These are phyloP conservation scores for Leccinum variicolor DNA, from an alignment of 768 basidiomycete species.

Conservation along the genomic window DNA sequence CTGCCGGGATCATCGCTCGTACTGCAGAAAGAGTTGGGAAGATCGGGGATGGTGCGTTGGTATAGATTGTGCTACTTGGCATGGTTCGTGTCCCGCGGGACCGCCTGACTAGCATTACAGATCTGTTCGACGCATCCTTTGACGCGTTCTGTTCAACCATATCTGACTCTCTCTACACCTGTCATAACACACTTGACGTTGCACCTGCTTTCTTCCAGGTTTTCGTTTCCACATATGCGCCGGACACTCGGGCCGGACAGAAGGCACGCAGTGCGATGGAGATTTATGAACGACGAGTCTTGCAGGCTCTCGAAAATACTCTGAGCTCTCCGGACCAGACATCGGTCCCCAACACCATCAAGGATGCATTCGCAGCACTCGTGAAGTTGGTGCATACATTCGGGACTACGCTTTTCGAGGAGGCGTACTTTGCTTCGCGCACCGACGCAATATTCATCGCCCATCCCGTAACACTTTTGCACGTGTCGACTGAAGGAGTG, in stretches of 20 bases:
- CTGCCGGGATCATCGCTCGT: constrained; percentile 43
- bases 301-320: constrained; percentile 25
- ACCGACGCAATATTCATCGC: constrained; percentile 43
- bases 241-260: constrained; percentile 12
- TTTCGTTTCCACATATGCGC: constrained; percentile 37
- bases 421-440: constrained; percentile 37
- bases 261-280: constrained; percentile 11
- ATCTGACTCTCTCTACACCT: background rate
- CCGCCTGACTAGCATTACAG: constrained; percentile 22
- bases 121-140: constrained; percentile 52
- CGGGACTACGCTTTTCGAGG: constrained; percentile 46
- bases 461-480: constrained; percentile 40
- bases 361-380: constrained; percentile 26
- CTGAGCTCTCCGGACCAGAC: constrained; percentile 5
- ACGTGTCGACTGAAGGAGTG: constrained; percentile 41
- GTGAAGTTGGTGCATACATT: constrained; percentile 51
- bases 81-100: constrained; percentile 26
- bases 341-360: background rate
- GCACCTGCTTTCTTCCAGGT: constrained; percentile 46
- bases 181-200: constrained; percentile 20
- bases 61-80: constrained; percentile 18
- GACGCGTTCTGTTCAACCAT: constrained; percentile 32
- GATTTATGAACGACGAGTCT: constrained; percentile 13
- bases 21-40: constrained; percentile 42
- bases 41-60: constrained; percentile 39